Percentiles rank a stretch among this genome's conserved stretches.
Conservation (phyloP, 441 rosid species). For the Gossypium gossypioides region DNA sequence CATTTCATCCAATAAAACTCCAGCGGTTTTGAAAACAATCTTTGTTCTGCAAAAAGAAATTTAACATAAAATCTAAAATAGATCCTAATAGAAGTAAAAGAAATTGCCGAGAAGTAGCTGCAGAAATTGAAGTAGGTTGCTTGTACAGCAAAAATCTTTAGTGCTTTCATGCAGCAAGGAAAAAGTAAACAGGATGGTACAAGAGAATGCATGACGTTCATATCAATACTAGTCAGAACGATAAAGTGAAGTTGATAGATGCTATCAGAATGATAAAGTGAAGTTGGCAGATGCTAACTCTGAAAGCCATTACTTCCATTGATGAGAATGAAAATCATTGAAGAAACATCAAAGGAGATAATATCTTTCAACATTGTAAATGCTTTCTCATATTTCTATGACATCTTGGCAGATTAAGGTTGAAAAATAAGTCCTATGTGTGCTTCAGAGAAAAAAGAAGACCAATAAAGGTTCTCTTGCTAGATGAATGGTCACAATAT, state of each 20-base stretch:
- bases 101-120: neutral
- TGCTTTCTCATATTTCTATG: neutral
- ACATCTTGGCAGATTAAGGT: neutral
- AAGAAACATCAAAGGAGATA: neutral
- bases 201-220: neutral
- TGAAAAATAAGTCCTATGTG: neutral
- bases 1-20: slow-evolving; percentile 88
- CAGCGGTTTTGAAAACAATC: slow-evolving; percentile 90
- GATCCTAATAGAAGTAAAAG: neutral
- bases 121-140: neutral
- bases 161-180: neutral
- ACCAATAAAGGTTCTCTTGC: neutral
- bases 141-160: neutral
- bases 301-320: neutral
- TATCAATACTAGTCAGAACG: neutral
- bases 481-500: neutral
- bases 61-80: neutral
- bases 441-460: neutral
- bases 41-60: slow-evolving; percentile 44
- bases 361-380: neutral
- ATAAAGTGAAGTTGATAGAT: neutral
- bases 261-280: neutral
- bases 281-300: neutral
- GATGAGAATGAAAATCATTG: neutral
- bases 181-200: neutral